These are phyloP conservation scores for Sarocladium strictum DNA, from an alignment of 2,329 filamentous ascomycete species.

Conservation along the genomic window DNA sequence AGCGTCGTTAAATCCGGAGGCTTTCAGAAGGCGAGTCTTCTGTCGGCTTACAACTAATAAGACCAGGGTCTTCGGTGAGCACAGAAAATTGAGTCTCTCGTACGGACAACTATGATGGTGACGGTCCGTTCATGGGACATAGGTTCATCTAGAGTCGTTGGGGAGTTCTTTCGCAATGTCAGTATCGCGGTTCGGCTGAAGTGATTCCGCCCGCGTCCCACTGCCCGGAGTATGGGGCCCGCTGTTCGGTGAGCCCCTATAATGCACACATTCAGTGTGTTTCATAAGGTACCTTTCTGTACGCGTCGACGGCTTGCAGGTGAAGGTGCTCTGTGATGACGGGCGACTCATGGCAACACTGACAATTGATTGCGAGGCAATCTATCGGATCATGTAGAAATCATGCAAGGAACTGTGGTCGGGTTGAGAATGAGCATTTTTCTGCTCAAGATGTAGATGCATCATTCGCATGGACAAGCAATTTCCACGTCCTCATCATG, in stretches of 20 bases:
- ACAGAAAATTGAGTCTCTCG: background rate
- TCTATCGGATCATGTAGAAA: too few species aligned
- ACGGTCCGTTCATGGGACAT: background rate
- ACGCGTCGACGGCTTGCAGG: too few species aligned
- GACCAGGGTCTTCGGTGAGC: background rate
- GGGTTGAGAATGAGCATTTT: too few species aligned
- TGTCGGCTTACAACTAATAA: too few species aligned
- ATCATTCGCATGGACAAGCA: too few species aligned
- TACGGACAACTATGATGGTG: too few species aligned
- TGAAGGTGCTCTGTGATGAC: background rate
- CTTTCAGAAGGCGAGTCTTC: background rate
- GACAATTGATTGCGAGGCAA: too few species aligned
- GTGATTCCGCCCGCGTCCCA: background rate
- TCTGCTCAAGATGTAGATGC: too few species aligned
- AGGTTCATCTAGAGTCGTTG: background rate
- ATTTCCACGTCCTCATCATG: too few species aligned
- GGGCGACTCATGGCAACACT: too few species aligned
- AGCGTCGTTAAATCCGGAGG: background rate
- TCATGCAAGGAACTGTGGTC: too few species aligned
- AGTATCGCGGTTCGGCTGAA: background rate
- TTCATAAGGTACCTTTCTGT: too few species aligned
- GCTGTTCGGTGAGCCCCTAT: background rate
- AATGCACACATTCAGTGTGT: background rate
- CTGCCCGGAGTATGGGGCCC: background rate
- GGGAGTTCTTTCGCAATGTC: background rate